phyloP scores from a whole-genome alignment of 257 asterid genomes.

The Solanum infundibuliforme region DNA sequence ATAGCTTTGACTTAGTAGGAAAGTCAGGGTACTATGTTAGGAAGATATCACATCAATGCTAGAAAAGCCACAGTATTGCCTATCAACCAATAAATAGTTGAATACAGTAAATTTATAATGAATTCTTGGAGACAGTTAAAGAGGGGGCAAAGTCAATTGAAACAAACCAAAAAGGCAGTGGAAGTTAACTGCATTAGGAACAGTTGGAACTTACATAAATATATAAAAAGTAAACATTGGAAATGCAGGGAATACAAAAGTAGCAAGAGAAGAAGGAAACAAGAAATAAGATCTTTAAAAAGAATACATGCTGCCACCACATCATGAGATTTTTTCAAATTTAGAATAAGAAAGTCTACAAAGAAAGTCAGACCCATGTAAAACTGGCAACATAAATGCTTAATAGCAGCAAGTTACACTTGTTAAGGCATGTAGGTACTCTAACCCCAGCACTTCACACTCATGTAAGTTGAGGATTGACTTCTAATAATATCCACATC shows the following conservation, averaged over 20 bases:
- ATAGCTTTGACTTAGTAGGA: background rate
- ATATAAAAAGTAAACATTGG: background rate
- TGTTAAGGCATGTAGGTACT: background rate
- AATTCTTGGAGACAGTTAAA: background rate
- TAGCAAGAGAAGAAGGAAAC: background rate
- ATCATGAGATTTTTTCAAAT: background rate
- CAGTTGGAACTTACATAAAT: background rate
- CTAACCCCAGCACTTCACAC: background rate
- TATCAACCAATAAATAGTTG: background rate
- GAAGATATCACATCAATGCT: background rate
- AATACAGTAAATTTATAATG: background rate
- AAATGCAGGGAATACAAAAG: background rate
- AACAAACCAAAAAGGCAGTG: background rate
- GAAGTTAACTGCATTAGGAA: background rate
- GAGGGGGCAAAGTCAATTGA: background rate
- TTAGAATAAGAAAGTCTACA: background rate
- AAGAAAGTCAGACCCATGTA: background rate
- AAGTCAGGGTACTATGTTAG: background rate
- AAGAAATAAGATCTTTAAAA: background rate
- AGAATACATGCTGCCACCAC: background rate
- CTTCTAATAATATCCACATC: background rate
- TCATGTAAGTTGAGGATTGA: background rate
- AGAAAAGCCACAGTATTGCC: background rate
- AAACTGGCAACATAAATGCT: background rate
- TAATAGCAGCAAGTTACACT: background rate